Evolutionary conservation across 2,329 filamentous ascomycete genomes (phyloP).

Genomic region (Aspergillus brasiliensis): DNA sequence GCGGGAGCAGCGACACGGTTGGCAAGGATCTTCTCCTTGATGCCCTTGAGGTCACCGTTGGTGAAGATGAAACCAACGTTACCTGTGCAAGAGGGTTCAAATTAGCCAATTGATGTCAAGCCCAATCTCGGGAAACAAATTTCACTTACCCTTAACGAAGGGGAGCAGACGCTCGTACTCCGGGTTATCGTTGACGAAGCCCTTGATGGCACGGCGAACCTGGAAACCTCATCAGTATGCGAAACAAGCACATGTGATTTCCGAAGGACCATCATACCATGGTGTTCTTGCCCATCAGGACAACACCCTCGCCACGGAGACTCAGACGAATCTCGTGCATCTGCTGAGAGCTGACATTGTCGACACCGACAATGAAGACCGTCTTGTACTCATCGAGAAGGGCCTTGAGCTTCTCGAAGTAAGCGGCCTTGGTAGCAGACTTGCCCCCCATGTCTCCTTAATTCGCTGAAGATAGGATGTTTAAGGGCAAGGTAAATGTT

Average conservation of each 20-base stretch:
- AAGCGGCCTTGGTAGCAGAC: constrained; percentile 86
- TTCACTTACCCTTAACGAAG: constrained; percentile 72
- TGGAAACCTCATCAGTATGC: constrained; percentile 37
- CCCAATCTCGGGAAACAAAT: background rate
- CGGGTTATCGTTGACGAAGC: constrained; percentile 84
- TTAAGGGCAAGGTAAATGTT: constrained; percentile 79
- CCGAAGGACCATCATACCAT: constrained; percentile 68
- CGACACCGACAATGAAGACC: constrained; percentile 94
- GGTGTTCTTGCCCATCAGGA: constrained; percentile 99
- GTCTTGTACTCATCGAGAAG: constrained; percentile 95
- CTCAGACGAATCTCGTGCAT: constrained; percentile 99
- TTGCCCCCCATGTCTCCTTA: constrained; percentile 99
- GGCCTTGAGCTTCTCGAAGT: constrained; percentile 99
- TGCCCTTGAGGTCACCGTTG: constrained; percentile 89
- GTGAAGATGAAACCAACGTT: constrained; percentile 99
- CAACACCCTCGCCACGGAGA: constrained; percentile 88
- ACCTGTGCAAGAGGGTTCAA: constrained; percentile 48
- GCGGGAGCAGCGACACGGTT: constrained; percentile 98
- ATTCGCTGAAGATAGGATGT: constrained; percentile 89
- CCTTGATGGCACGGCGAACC: constrained; percentile 96
- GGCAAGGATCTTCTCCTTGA: constrained; percentile 89
- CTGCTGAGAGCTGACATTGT: constrained; percentile 99
- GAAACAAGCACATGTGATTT: background rate
- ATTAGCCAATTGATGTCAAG: constrained; percentile 9
- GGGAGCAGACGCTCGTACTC: constrained; percentile 99